These are phyloP conservation scores for Hypocreales sp. DNA, from an alignment of 2,329 filamentous ascomycete species.

Conservation along the genomic window DNA sequence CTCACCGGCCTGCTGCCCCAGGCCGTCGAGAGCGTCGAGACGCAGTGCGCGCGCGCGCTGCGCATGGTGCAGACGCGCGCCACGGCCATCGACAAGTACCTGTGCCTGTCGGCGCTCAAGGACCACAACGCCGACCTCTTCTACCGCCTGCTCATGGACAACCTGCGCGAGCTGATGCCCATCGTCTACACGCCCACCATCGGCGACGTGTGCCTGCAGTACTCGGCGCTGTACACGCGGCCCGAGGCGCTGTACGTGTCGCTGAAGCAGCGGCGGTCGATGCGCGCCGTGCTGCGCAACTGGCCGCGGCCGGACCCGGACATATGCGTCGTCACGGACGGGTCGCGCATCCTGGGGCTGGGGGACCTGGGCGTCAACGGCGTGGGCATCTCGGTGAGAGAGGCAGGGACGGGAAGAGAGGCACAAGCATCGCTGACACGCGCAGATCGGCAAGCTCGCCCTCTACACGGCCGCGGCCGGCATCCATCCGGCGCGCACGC, in stretches of 20 bases:
- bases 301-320: constrained; percentile 85
- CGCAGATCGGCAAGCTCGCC: constrained; percentile 85
- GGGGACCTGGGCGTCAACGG: constrained; percentile 94
- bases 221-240: constrained; percentile 89
- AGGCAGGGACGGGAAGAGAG: not conserved
- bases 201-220: constrained; percentile 90
- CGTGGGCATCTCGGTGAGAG: constrained; percentile 78
- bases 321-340: constrained; percentile 94
- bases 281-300: constrained; percentile 76
- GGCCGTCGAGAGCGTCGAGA: constrained; percentile 43
- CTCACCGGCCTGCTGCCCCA: constrained; percentile 51
- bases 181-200: constrained; percentile 83
- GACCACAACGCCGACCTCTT: constrained; percentile 66
- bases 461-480: constrained; percentile 93
- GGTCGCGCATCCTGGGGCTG: constrained; percentile 80
- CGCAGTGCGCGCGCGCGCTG: constrained; percentile 51
- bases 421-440: not conserved
- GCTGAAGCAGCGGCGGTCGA: constrained; percentile 83
- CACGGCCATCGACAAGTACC: constrained; percentile 66
- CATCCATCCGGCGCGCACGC: constrained; percentile 78
- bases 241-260: constrained; percentile 95
- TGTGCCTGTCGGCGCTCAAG: constrained; percentile 65
- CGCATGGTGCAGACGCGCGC: constrained; percentile 56
- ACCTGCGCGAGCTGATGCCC: constrained; percentile 64
- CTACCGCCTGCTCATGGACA: constrained; percentile 66